Percentiles rank a stretch among this genome's conserved stretches.
Evolutionary conservation across 164 flowering plant genomes (phyloP).

Genomic region (Annona squamosa): DNA sequence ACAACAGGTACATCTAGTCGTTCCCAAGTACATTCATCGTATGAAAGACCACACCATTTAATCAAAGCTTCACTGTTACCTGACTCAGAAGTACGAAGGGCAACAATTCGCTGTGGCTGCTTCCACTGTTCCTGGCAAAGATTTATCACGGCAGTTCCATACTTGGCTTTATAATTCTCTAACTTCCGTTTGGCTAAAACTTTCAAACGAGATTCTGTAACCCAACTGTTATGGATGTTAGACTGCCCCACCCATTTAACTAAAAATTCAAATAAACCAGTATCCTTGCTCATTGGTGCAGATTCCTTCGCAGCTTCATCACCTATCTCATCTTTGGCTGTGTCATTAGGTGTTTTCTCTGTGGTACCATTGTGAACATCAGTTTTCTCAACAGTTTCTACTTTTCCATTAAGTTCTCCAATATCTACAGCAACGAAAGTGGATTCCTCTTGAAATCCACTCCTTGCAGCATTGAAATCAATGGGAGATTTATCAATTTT

Average conservation of each 20-base stretch:
- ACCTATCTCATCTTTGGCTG: slow-evolving; percentile 15
- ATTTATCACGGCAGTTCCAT: slow-evolving; percentile 69
- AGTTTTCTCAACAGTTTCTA: slow-evolving; percentile 14
- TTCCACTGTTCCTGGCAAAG: slow-evolving; percentile 85
- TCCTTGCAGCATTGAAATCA: slow-evolving; percentile 4
- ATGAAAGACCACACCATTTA: slow-evolving; percentile 88
- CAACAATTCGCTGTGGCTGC: slow-evolving; percentile 79
- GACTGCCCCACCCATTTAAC: slow-evolving; percentile 98
- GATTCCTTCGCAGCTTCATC: slow-evolving; percentile 24
- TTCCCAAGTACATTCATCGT: slow-evolving; percentile 99
- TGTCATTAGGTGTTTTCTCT: slow-evolving; percentile 4
- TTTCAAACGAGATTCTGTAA: slow-evolving; percentile 76
- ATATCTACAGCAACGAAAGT: slow-evolving; percentile 16
- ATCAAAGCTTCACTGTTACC: slow-evolving; percentile 62
- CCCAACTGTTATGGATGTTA: slow-evolving; percentile 82
- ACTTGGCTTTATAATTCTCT: slow-evolving; percentile 88
- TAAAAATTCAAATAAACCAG: slow-evolving; percentile 53
- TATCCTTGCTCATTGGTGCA: slow-evolving; percentile 14
- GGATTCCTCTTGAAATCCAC: slow-evolving; percentile 23
- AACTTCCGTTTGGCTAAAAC: slow-evolving; percentile 79
- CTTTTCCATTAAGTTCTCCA: slow-evolving; percentile 21
- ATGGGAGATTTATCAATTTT: slow-evolving; percentile 22
- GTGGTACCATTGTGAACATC: slow-evolving; percentile 1
- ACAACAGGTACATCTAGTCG: slow-evolving; percentile 63
- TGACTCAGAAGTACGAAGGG: slow-evolving; percentile 41